Evolutionary conservation across 352 stramenopile species (phyloP), one percentile per base, ranked within the genome.

Genomic region (Phytopythium vexans): DNA sequence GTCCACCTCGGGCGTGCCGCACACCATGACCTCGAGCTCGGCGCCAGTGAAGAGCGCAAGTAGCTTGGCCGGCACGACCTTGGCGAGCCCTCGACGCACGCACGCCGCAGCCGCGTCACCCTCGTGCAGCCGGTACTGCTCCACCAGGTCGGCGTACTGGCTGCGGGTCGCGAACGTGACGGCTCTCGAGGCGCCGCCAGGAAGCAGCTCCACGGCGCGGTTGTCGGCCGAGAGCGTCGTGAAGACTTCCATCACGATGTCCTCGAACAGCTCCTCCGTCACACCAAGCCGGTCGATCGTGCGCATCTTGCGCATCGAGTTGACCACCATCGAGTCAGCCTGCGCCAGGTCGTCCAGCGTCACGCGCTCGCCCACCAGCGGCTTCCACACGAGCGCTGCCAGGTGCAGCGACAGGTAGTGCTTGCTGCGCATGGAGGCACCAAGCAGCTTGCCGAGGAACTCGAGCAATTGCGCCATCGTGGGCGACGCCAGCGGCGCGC

Each of bases 371-470:
- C 77, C 70, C 8, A 91, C 83, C 1, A 98, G 62, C 34, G 76
- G 64, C 60, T 97, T 97, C 92, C 92, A 98, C 32, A 98, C 76
- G 5, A 97, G 58, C 8, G 72, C 56, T 7, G 90, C 82, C 35
- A 98, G 54, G 34, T 93, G 84, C 31, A 98, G 66, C 1, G 86
- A 68, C n/a, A 98, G 67, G 40, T 92, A 96, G 41, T 96, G 72
- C 39, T 95, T 92, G 50, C 83, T 95, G 3, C 92, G 87, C 34
- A 97, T 77, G 5, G 68, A 72, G 14, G 87, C 76, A 0, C 92
- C 93, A 68, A 98, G 94, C 4, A 98, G 64, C 56, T 97, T 97
- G 7, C 93, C 93, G 8, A 98, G 64, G 49, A 98, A 98, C 46
- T 94, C 79, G 36, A 95, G 92, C 81, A 97, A 96, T 33, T 86